Base-by-base conservation (phyloP, 1,284 basidiomycete species). In the Dichomitus squalens region DNA sequence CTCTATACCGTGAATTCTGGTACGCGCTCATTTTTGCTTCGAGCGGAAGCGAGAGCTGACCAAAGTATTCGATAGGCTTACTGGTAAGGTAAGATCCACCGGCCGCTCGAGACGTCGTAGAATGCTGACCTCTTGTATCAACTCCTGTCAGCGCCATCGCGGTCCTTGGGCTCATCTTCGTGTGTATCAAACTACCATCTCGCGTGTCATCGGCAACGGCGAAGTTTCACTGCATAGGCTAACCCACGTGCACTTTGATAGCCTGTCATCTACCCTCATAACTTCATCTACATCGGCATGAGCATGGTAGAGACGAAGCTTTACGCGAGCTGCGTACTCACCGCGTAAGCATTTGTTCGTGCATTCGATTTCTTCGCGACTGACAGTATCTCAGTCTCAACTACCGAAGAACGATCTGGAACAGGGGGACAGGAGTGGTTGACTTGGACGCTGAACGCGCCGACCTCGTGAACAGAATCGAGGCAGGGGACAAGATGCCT, bases 1-100 rank as follows among this genome's bases (percentile, higher is more conserved):
- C 35, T 50, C 9, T 50, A 50, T 6, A 39, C 49, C 16, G 25
- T 50, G n/a, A 50, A 50, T 38, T 40, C 36, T 14, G 49, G 49
- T 29, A 49, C 8, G 41, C 23, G 31, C 11, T 21, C 27, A 7
- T 5, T 7, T 12, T 5, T 8, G 9, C n/a, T 50, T 14, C n/a
- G 6, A 4, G 8, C n/a, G 0, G 0, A 7, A 5, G 2, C 20
- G 40, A 5, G 3, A 3, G 14, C 25, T 50, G 14, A 34, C 11
- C 18, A 27, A n/a, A 5, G 3, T 16, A 16, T 16, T 2, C 8
- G 9, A 11, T n/a, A 50, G 49, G 49, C 12, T 18, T 50, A 1
- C 38, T 50, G 3, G 21, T 38, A 16, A 25, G 25, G 49, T 50
- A 6, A 44, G 41, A 16, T 7, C 7, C 9, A 2, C 21, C 21